These are phyloP conservation scores for Quercus phellos DNA, from an alignment of 331 rosid species.

Conservation along the genomic window DNA sequence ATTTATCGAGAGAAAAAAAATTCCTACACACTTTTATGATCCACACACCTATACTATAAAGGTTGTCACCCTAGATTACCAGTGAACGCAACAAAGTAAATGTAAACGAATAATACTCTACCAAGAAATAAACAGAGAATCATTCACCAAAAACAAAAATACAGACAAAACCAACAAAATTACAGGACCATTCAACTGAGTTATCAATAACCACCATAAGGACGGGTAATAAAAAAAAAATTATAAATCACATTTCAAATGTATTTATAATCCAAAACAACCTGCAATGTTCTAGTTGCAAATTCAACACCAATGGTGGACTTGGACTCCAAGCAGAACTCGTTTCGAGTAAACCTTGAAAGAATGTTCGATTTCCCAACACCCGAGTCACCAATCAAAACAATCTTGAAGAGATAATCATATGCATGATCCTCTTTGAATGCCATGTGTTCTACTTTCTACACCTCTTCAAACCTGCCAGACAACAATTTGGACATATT, in stretches of 20 bases:
- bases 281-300: conserved; percentile 90
- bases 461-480: conserved; percentile 50
- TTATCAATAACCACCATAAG: not conserved
- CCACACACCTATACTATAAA: no score
- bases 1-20: no score
- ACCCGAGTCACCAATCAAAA: conserved; percentile 88
- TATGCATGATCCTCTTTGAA: conserved; percentile 84
- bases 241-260: not conserved
- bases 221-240: not conserved
- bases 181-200: not conserved
- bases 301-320: conserved; percentile 97
- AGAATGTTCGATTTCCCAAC: conserved; percentile 94
- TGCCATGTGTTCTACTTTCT: conserved; percentile 52
- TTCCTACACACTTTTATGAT: no score
- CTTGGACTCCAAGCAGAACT: conserved; percentile 86
- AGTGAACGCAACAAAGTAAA: not conserved
- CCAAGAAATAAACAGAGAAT: not conserved
- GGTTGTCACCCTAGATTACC: no score
- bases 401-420: conserved; percentile 86
- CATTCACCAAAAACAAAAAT: not conserved
- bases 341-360: conserved; percentile 84
- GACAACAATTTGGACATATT: conserved; percentile 6
- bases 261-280: conserved; percentile 4
- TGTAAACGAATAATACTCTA: not conserved
- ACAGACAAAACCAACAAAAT: not conserved